These are phyloP conservation scores for Elasticomyces elasticus DNA, from an alignment of 495 filamentous ascomycete species.

Conservation along the genomic window DNA sequence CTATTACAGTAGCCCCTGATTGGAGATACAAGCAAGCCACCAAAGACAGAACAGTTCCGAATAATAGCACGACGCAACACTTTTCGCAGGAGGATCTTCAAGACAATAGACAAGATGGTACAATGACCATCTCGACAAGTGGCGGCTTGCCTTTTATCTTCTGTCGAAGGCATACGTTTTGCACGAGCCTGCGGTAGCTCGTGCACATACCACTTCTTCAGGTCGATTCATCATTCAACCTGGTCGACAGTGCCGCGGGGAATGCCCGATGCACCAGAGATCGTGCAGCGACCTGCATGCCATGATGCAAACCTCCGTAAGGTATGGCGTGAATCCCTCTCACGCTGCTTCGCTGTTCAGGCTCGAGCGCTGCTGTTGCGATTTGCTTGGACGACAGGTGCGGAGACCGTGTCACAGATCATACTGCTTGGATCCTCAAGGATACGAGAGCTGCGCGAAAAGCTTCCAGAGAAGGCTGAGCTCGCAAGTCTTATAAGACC, in stretches of 20 bases:
- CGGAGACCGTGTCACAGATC: constrained; percentile 4
- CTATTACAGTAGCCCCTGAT: neutral
- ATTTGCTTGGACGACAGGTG: constrained; percentile 4
- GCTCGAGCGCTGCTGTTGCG: neutral
- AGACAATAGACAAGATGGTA: neutral
- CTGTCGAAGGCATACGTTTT: neutral
- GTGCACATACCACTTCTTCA: neutral
- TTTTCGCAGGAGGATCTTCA: neutral
- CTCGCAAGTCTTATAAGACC: neutral
- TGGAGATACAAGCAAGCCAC: constrained; percentile 5
- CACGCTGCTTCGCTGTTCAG: neutral
- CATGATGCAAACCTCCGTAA: neutral
- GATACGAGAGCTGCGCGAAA: neutral
- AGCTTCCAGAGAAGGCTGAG: neutral
- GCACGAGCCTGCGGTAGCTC: constrained; percentile 19
- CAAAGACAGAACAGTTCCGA: constrained; percentile 12
- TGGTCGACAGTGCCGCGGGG: neutral
- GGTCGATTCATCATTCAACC: neutral
- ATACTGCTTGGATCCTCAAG: neutral
- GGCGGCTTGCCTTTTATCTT: neutral
- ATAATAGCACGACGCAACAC: constrained; percentile 10
- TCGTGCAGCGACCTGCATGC: neutral
- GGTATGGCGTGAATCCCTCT: neutral
- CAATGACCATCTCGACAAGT: no score
- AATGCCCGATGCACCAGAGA: neutral